These are phyloP conservation scores for Phalaenopsis hybrid DNA, from an alignment of 116 monocot genomes.

Conservation along the genomic window DNA sequence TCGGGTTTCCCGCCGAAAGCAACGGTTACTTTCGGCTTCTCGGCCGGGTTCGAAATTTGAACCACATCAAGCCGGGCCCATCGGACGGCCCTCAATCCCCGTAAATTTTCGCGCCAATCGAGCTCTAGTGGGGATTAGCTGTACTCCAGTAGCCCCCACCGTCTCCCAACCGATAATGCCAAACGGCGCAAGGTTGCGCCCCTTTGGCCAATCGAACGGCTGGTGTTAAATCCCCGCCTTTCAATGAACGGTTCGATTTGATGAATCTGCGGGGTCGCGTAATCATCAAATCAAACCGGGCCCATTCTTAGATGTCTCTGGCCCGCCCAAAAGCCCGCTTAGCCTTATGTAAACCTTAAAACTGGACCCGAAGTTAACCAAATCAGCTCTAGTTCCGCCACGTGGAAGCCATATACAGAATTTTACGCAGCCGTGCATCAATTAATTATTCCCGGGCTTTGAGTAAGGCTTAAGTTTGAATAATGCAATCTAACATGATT, in stretches of 20 bases:
- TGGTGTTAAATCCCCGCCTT: not conserved
- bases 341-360: not conserved
- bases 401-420: not conserved
- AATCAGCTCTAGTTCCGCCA: not conserved
- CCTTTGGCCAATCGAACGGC: not conserved
- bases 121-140: not conserved
- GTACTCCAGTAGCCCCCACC: conserved; percentile 6
- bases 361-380: not conserved
- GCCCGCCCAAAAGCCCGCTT: conserved; percentile 1
- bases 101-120: conserved; percentile 8
- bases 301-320: not conserved
- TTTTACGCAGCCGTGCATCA: too few species aligned
- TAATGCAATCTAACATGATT: not conserved
- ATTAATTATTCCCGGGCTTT: not conserved
- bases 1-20: conserved; percentile 14
- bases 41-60: conserved; percentile 11
- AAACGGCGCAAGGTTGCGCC: not conserved
- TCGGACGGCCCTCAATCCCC: conserved; percentile 1
- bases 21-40: conserved; percentile 10
- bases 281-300: not conserved
- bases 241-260: not conserved
- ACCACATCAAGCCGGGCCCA: conserved; percentile 2
- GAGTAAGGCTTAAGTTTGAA: conserved; percentile 3
- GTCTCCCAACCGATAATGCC: not conserved
- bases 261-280: not conserved